Percentiles rank a stretch among this genome's conserved stretches.
Evolutionary conservation across 2,329 filamentous ascomycete species (phyloP).

Genomic region (Exophiala sp.): DNA sequence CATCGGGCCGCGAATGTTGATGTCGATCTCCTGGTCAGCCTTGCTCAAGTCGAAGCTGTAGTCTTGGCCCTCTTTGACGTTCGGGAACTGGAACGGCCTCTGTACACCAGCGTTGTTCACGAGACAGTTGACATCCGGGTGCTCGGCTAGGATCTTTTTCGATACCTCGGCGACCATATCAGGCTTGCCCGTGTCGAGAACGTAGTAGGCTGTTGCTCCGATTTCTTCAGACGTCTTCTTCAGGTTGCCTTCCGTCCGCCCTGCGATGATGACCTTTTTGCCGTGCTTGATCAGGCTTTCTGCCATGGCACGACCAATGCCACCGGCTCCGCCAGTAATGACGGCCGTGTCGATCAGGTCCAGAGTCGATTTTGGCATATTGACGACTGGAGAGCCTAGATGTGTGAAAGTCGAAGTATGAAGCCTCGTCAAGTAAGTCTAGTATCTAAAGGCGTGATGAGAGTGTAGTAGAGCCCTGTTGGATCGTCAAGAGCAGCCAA

Average conservation of each 20-base stretch:
- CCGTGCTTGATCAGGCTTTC: slow-evolving; percentile 24
- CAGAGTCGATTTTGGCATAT: not conserved
- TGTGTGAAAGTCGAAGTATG: not conserved
- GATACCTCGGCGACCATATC: slow-evolving; percentile 42
- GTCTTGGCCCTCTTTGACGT: slow-evolving; percentile 24
- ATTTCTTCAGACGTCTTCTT: slow-evolving; percentile 43
- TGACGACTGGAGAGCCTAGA: not conserved
- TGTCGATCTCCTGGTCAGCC: slow-evolving; percentile 57
- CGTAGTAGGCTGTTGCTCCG: slow-evolving; percentile 50
- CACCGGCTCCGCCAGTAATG: slow-evolving; percentile 29
- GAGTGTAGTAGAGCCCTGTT: too few relatives aligned
- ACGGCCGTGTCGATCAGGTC: slow-evolving; percentile 20
- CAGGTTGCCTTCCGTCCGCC: slow-evolving; percentile 52
- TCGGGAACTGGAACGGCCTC: slow-evolving; percentile 48
- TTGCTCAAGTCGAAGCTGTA: slow-evolving; percentile 40
- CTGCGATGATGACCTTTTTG: slow-evolving; percentile 29
- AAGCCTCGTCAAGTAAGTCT: not conserved
- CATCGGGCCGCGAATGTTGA: slow-evolving; percentile 58
- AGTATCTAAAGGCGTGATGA: too few relatives aligned
- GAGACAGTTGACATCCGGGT: slow-evolving; percentile 56
- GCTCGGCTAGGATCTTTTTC: slow-evolving; percentile 44
- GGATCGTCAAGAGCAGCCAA: too few relatives aligned
- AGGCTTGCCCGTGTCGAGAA: slow-evolving; percentile 50
- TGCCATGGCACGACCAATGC: slow-evolving; percentile 29
- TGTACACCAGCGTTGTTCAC: slow-evolving; percentile 61